Evolutionary conservation across 768 basidiomycete genomes (phyloP).

Genomic region (Gymnopilus dilepis): DNA sequence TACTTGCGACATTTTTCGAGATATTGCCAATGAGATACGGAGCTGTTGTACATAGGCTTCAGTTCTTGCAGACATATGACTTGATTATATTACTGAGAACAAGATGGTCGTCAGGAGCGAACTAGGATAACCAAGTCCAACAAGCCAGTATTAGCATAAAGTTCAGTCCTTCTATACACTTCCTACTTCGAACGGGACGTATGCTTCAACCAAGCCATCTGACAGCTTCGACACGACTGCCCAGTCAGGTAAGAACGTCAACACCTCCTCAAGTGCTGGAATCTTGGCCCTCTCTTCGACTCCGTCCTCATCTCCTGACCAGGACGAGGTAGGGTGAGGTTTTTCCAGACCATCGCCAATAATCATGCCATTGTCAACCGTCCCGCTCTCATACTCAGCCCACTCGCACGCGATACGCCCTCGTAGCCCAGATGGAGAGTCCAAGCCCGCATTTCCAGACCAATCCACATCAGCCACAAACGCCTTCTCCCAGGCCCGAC

Average conservation of each 20-base stretch:
- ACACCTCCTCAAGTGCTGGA: constrained; percentile 71
- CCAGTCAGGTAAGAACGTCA: constrained; percentile 72
- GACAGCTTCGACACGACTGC: constrained; percentile 60
- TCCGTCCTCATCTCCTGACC: constrained; percentile 22
- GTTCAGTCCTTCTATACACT: not conserved
- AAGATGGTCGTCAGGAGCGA: too few relatives aligned
- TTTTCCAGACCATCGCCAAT: not conserved
- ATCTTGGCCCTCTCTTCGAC: constrained; percentile 44
- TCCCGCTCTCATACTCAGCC: constrained; percentile 69
- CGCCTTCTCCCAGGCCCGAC: constrained; percentile 57
- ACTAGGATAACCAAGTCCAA: too few relatives aligned
- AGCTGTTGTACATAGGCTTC: too few relatives aligned
- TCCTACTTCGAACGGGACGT: not conserved
- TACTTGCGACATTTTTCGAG: too few relatives aligned
- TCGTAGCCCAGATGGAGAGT: constrained; percentile 10
- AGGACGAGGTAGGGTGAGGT: not conserved
- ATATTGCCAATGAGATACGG: too few relatives aligned
- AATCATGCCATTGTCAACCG: constrained; percentile 46
- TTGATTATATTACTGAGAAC: too few relatives aligned
- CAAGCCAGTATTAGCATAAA: too few relatives aligned
- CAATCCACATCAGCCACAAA: constrained; percentile 62
- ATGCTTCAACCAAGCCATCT: constrained; percentile 64
- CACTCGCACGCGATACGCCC: constrained; percentile 68
- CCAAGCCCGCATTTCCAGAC: constrained; percentile 22
- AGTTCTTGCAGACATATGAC: too few relatives aligned